Conservation (phyloP, 176 grass and related monocot species). For the Aegilops longissima region DNA sequence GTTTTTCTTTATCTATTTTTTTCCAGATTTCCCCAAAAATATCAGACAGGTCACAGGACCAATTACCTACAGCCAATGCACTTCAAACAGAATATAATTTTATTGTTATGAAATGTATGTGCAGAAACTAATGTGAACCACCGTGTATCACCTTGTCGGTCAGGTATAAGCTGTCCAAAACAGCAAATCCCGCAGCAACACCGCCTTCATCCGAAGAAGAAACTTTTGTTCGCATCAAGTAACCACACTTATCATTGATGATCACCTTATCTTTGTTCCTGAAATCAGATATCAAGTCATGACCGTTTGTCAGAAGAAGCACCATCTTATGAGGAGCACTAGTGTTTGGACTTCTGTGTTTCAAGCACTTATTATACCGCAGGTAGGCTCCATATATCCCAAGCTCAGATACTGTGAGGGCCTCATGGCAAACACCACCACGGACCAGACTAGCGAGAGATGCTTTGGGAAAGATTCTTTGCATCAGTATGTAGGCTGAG, state of each 20-base stretch:
- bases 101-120: background rate
- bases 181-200: conserved; percentile 92
- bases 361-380: conserved; percentile 39
- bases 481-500: conserved; percentile 92
- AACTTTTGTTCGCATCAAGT: conserved; percentile 98
- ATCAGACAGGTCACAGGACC: background rate
- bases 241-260: conserved; percentile 79
- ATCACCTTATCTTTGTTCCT: conserved; percentile 95
- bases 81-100: background rate
- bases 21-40: background rate
- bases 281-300: conserved; percentile 18
- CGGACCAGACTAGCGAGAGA: conserved; percentile 75
- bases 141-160: conserved; percentile 49
- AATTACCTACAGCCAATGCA: background rate
- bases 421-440: conserved; percentile 73
- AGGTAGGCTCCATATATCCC: conserved; percentile 87
- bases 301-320: conserved; percentile 11
- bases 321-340: background rate
- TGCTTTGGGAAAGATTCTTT: conserved; percentile 87
- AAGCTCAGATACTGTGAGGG: conserved; percentile 80
- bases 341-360: background rate
- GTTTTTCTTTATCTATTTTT: background rate
- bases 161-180: conserved; percentile 87
- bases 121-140: background rate
- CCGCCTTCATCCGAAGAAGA: conserved; percentile 98